Evolutionary conservation across 2,329 filamentous ascomycete species (phyloP).

Genomic region (Penicillium sp.): DNA sequence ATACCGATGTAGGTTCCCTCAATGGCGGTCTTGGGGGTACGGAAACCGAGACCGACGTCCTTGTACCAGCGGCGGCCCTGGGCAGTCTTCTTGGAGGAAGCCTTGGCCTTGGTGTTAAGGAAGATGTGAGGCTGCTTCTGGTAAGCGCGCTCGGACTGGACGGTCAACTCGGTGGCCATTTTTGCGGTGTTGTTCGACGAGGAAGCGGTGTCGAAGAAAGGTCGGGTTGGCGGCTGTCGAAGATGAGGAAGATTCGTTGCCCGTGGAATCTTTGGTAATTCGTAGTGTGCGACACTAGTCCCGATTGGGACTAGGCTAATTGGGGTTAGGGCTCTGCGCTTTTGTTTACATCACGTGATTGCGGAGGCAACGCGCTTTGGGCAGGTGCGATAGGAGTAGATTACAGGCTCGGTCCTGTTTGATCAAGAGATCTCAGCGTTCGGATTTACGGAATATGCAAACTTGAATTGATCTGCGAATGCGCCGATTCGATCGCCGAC

Average conservation of each 20-base stretch:
- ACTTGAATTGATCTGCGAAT: constrained; percentile 7
- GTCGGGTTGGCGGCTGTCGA: constrained; percentile 37
- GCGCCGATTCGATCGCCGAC: neutral
- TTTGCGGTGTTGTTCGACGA: constrained; percentile 55
- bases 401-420: constrained; percentile 6
- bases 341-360: constrained; percentile 43
- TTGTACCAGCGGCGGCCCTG: constrained; percentile 99
- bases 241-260: constrained; percentile 39
- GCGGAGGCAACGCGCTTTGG: constrained; percentile 29
- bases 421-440: neutral
- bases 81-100: constrained; percentile 74
- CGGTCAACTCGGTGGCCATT: constrained; percentile 98
- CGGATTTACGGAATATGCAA: neutral
- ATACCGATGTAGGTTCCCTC: constrained; percentile 98
- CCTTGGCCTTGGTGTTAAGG: constrained; percentile 92
- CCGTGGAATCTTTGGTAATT: constrained; percentile 36
- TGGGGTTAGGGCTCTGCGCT: constrained; percentile 43
- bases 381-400: constrained; percentile 11
- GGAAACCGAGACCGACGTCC: constrained; percentile 99
- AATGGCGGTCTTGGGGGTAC: constrained; percentile 97
- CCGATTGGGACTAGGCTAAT: constrained; percentile 24
- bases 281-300: constrained; percentile 34
- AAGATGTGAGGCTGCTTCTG: constrained; percentile 99
- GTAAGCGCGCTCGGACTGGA: constrained; percentile 99
- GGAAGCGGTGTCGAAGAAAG: constrained; percentile 38